Base-by-base conservation (phyloP, 176 grass and related monocot species). In the Otatea glauca region DNA sequence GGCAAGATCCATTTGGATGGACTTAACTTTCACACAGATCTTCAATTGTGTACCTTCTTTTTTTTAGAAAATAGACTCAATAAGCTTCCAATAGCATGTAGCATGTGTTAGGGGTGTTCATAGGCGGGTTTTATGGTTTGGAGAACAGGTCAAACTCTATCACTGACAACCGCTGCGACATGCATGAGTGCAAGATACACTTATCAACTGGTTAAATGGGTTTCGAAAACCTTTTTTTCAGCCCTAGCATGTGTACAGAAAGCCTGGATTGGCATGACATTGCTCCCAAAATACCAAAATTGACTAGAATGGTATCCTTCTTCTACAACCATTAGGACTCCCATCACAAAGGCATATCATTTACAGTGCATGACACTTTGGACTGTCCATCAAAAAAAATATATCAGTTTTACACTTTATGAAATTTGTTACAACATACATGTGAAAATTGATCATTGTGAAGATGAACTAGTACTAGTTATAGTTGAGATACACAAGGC, bases 11-110 rank as follows among this genome's bases (percentile, higher is more conserved):
- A 29, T 29, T 29, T 29, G 29, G 0, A 29, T 29, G 29, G 29
- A 29, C 29, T 29, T 29, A 29, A 29, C 29, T 29, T 29, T 29
- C 29, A 1, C 29, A 29, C 29, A 29, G 1, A 29, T 29, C 29
- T 29, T 29, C 29, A 29, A 29, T 29, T 29, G 29, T 29, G 29
- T 29, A 29, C 29, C 29, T 29, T 29, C 29, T 29, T 29, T 29
- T 0, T 29, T 29, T 29, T 29, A 55, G 29, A 4, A 71, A 54
- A 35, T 83, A 72, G n/a, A 70, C 17, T 59, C n/a, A 35, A 35
- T 82, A n/a, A 77, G 55, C 14, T 72, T 64, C 38, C 18, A 65
- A 70, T 88, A 44, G 10, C 41, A 61, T 39, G 62, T 76, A 9
- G 41, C 51, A 51, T 65, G 20, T 71, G 38, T 12, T 41, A 41